Evolutionary conservation across 106 monocot species (phyloP).

Genomic region (Dendrobium huoshanense): DNA sequence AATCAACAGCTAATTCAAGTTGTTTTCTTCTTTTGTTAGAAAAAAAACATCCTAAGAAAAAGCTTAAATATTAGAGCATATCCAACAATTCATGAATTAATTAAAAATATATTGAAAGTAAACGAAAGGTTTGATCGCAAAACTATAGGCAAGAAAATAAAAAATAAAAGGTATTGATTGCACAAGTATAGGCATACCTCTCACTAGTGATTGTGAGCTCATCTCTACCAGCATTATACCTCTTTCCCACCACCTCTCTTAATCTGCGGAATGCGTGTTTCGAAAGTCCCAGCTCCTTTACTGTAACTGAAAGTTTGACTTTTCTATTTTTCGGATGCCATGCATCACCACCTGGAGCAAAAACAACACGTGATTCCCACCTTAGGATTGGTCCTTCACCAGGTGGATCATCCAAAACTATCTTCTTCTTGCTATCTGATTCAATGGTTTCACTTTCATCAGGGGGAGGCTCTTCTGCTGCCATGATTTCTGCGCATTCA

Average conservation of each 20-base stretch:
- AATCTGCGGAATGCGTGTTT: conserved; percentile 52
- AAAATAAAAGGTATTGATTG: neutral
- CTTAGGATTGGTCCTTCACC: conserved; percentile 89
- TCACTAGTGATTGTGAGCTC: conserved; percentile 97
- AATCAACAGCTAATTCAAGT: no score
- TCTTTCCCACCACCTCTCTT: conserved; percentile 83
- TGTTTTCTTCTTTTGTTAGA: no score
- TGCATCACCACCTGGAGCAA: conserved; percentile 86
- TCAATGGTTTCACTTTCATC: conserved; percentile 29
- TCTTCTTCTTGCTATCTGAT: conserved; percentile 31
- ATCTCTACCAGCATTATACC: conserved; percentile 84
- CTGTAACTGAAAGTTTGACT: conserved; percentile 84
- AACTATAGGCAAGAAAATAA: neutral
- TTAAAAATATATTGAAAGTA: neutral
- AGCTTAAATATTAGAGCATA: no score
- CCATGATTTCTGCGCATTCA: conserved; percentile 66
- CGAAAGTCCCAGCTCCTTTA: conserved; percentile 86
- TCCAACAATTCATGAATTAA: neutral
- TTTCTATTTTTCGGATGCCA: conserved; percentile 94
- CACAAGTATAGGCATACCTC: conserved; percentile 43
- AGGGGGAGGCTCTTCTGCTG: conserved; percentile 31
- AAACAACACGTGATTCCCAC: conserved; percentile 88
- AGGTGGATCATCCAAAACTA: conserved; percentile 67
- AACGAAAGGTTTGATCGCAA: neutral
- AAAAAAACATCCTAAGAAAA: no score